A percentile compares a stretch with the other conserved stretches of the same genome.
phyloP scores from a whole-genome alignment of 345 rosid species.

The Eucalyptus globulus region DNA sequence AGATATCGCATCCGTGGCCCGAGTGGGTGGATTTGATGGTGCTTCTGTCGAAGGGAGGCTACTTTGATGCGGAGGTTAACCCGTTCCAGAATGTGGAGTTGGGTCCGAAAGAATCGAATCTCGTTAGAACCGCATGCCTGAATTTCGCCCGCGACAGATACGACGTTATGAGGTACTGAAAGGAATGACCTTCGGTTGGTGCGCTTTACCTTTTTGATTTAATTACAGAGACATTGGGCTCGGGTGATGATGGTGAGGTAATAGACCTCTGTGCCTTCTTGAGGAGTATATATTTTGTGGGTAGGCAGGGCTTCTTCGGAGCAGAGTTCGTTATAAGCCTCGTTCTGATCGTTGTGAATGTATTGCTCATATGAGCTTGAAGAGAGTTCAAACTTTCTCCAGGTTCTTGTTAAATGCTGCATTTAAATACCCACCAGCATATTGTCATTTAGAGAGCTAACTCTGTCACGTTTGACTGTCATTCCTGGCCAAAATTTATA shows the following conservation, averaged over 20 bases:
- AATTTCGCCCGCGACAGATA: conserved; percentile 60
- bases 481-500: too few species aligned
- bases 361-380: too few species aligned
- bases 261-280: too few species aligned
- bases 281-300: too few species aligned
- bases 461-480: too few species aligned
- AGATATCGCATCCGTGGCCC: conserved; percentile 69
- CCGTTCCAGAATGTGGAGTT: conserved; percentile 19
- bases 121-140: conserved; percentile 67
- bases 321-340: conserved; percentile 14
- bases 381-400: too few species aligned
- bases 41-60: conserved; percentile 40
- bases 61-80: conserved; percentile 30
- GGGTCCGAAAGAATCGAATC: conserved; percentile 43
- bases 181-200: not conserved
- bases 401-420: too few species aligned
- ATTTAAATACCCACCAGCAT: too few species aligned
- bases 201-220: not conserved
- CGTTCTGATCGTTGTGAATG: conserved; percentile 18
- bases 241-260: too few species aligned
- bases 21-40: conserved; percentile 75
- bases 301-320: too few species aligned
- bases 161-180: conserved; percentile 49
- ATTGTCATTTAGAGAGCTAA: too few species aligned
- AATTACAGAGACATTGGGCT: too few species aligned